phyloP scores from a whole-genome alignment of 1,284 basidiomycete genomes.

The Austroboletus rostrupii region DNA sequence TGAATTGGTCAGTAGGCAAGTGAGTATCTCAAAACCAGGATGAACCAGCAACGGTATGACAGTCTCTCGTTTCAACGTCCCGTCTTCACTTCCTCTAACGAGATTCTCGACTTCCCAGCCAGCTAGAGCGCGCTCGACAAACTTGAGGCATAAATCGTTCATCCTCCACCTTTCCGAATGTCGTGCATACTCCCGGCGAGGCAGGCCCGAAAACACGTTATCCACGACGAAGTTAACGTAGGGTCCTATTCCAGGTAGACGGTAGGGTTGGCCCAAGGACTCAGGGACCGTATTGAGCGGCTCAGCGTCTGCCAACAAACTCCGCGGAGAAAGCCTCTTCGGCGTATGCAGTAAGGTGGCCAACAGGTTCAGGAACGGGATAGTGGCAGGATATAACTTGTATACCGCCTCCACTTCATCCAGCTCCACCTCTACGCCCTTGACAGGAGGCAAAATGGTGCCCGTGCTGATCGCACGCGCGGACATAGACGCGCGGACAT shows the following conservation, averaged over 20 bases:
- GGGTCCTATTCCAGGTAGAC: constrained; percentile 71
- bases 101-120: constrained; percentile 77
- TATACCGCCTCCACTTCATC: constrained; percentile 83
- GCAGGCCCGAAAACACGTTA: constrained; percentile 75
- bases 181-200: constrained; percentile 69
- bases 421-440: constrained; percentile 76
- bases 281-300: constrained; percentile 74
- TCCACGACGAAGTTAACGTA: constrained; percentile 87
- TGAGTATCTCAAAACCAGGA: constrained; percentile 87
- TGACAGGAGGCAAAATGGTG: constrained; percentile 47
- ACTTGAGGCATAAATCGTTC: constrained; percentile 81
- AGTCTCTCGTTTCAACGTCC: constrained; percentile 46
- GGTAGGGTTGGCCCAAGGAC: constrained; percentile 68
- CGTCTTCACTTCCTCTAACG: constrained; percentile 48
- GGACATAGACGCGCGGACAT: constrained; percentile 48
- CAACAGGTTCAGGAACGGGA: constrained; percentile 84
- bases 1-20: constrained; percentile 72
- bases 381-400: constrained; percentile 81
- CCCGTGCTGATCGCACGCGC: constrained; percentile 31
- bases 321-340: constrained; percentile 60
- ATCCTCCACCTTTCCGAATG: constrained; percentile 84
- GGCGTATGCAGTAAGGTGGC: constrained; percentile 76
- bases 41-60: constrained; percentile 63
- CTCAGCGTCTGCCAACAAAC: constrained; percentile 57
- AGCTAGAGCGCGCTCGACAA: constrained; percentile 80